Percentiles rank a stretch among this genome's conserved stretches.
Evolutionary conservation across 78 protist species (phyloP).

Genomic region (Planoprotostelium fungivorum): DNA sequence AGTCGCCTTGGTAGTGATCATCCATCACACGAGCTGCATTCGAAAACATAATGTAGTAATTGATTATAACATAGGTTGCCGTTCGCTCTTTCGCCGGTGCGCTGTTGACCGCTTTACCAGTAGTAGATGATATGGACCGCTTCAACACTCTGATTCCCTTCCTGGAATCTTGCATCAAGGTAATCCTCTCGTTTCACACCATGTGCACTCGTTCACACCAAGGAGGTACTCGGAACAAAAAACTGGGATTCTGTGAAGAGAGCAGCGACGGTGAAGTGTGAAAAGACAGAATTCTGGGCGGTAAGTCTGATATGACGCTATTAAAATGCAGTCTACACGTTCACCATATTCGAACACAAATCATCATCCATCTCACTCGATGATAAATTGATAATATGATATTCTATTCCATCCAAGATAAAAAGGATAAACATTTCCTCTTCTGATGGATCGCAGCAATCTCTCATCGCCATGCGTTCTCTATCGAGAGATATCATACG

Average conservation of each 20-base stretch:
- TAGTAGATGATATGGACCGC: not conserved
- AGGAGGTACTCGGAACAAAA: not conserved
- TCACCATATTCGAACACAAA: too few species aligned
- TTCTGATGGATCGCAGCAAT: not conserved
- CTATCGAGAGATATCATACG: too few species aligned
- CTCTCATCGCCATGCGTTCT: not conserved
- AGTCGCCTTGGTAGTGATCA: not conserved
- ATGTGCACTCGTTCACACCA: not conserved
- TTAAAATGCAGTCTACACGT: too few species aligned
- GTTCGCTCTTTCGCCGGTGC: not conserved
- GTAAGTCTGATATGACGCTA: too few species aligned
- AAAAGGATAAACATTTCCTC: not conserved
- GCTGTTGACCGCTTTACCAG: not conserved
- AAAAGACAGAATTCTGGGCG: not conserved
- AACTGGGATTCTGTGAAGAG: not conserved
- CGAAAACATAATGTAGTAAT: not conserved
- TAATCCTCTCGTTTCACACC: not conserved
- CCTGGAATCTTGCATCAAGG: not conserved
- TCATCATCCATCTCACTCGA: not conserved
- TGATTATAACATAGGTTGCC: not conserved
- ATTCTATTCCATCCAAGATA: too few species aligned
- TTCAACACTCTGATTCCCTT: not conserved
- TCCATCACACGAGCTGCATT: not conserved
- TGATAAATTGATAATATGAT: too few species aligned
- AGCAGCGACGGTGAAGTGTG: not conserved